Percentiles rank a stretch among this genome's conserved stretches.
Conservation (phyloP, 1,139 yeast genomes). For the Debaryomyces subglobosus region DNA sequence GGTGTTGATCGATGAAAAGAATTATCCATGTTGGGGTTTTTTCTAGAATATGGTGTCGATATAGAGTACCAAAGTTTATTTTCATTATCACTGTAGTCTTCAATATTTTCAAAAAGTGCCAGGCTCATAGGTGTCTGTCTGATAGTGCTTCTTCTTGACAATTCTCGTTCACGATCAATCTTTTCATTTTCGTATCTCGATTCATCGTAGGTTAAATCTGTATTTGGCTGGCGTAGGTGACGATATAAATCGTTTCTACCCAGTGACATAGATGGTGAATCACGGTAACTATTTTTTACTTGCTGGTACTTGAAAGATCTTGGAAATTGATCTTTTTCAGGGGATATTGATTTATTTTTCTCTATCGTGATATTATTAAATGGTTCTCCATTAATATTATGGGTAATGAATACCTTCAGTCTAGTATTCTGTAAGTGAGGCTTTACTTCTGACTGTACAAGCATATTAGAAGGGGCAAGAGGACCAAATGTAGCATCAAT, state of each 20-base stretch:
- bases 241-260: slow-evolving; percentile 1
- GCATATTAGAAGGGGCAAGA: slow-evolving; percentile 21
- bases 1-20: slow-evolving; percentile 6
- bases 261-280: slow-evolving; percentile 4
- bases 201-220: slow-evolving; percentile 1
- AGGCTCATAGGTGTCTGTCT: slow-evolving; percentile 4
- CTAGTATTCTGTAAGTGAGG: slow-evolving; percentile 35
- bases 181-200: neutral
- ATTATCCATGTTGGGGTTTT: neutral
- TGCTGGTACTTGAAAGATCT: slow-evolving; percentile 6
- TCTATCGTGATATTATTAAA: slow-evolving; percentile 17
- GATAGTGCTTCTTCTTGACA: neutral
- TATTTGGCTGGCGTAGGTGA: neutral
- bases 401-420: slow-evolving; percentile 49
- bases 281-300: slow-evolving; percentile 1
- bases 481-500: slow-evolving; percentile 62
- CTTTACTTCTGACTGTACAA: slow-evolving; percentile 33
- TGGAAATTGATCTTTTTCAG: slow-evolving; percentile 6
- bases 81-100: slow-evolving; percentile 14
- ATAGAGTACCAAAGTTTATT: slow-evolving; percentile 21
- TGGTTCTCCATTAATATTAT: slow-evolving; percentile 46
- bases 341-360: slow-evolving; percentile 6
- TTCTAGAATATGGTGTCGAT: slow-evolving; percentile 26
- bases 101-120: neutral
- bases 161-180: neutral